Evolutionary conservation across 192 early-diverging fungal species (phyloP), one percentile per base, ranked within the genome.

Genomic region (Geranomyces variabilis): DNA sequence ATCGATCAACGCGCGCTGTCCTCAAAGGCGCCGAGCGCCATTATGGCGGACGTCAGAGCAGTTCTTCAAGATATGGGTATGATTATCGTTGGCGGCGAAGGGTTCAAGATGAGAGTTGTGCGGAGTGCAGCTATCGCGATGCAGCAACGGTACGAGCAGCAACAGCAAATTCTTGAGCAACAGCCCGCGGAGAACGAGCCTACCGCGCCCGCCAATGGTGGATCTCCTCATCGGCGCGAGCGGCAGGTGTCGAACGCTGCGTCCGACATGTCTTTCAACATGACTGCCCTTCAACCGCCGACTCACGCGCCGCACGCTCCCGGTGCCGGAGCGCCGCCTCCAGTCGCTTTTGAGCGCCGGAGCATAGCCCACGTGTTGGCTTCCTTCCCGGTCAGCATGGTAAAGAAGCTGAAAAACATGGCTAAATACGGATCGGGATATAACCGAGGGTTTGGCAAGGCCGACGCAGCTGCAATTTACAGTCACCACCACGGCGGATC

Each of bases 71-170:
- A 74, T 19, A 58, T 77, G 58, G 82, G 82, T 0, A 75, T 84
- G 80, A 61, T 67, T 47, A 75, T 84, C 4, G 46, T 70, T n/a
- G 61, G 69, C 14, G 34, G 63, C 26, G 73, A 72, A 17, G 77
- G 61, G 22, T 79, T 79, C 58, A 81, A 82, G 75, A 36, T 84
- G 28, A 82, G 69, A 51, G 82, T 79, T 17, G 63, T 74, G 8
- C 63, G 75, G 47, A 55, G 30, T 10, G 63, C 28, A 17, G 58
- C 68, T 56, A 36, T 41, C 29, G 48, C 65, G 74, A 81, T 86
- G 66, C 90, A 92, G n/a, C 92, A 93, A 62, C 90, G 93, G 61
- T 92, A 92, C 80, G 91, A 93, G 68, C 82, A 93, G 59, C 88
- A 93, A 60, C 93, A 94, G 72, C 77, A 21, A 36, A 9, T 56